These are phyloP conservation scores for Penicillium hordei DNA, from an alignment of 2,329 filamentous ascomycete species.

Conservation along the genomic window DNA sequence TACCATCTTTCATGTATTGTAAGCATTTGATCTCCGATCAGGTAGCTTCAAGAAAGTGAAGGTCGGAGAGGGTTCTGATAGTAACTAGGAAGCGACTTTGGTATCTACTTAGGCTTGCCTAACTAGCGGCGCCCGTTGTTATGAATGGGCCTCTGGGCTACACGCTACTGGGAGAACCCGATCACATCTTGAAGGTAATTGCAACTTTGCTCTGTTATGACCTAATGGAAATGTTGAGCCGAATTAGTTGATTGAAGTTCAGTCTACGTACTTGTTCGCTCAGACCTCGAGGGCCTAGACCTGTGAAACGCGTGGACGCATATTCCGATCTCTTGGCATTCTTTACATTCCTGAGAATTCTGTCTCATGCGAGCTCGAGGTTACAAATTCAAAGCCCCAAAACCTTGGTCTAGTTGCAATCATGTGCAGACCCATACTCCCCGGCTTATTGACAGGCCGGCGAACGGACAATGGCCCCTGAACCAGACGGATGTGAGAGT, in stretches of 20 bases:
- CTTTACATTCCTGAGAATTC: not conserved
- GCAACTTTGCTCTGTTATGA: not conserved
- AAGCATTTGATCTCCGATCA: not conserved
- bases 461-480: not conserved
- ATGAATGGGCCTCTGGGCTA: constrained; percentile 4
- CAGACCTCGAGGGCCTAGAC: not conserved
- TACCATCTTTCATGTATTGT: not conserved
- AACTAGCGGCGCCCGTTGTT: not conserved
- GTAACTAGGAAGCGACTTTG: not conserved
- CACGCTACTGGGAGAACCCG: not conserved
- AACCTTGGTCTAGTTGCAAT: not conserved
- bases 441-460: not conserved
- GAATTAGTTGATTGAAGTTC: not conserved
- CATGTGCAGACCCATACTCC: not conserved
- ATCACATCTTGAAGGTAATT: not conserved
- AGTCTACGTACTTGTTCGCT: not conserved
- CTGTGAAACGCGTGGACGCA: not conserved
- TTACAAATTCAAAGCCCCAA: not conserved
- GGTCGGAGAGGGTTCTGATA: not conserved
- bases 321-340: not conserved
- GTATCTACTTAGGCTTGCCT: not conserved
- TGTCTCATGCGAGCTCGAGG: not conserved
- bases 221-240: not conserved
- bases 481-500: not conserved
- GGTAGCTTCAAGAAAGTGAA: not conserved